phyloP scores from a whole-genome alignment of 78 protist genomes.

The Dictyostelium citrinum region DNA sequence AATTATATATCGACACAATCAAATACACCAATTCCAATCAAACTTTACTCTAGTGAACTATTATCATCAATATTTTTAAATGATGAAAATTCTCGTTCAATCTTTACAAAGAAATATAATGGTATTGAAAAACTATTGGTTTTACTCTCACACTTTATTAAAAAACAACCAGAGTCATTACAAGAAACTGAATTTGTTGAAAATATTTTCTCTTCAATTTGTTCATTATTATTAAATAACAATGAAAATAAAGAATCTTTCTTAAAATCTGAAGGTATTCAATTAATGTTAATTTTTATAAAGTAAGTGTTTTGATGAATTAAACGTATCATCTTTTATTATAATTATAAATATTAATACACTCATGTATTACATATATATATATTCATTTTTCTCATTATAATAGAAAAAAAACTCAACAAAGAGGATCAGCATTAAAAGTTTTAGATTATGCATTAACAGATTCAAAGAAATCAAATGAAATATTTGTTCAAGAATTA shows the following conservation, averaged over 20 bases:
- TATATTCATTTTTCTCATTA: background rate
- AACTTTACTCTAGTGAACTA: constrained; percentile 45
- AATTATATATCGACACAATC: background rate
- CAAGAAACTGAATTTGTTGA: constrained; percentile 71
- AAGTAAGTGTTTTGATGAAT: too few species aligned
- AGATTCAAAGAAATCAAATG: background rate
- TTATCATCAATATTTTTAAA: constrained; percentile 54
- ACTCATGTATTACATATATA: too few species aligned
- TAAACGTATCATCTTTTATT: too few species aligned
- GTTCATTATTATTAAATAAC: constrained; percentile 28
- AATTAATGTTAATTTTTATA: constrained; percentile 75
- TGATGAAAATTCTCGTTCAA: background rate
- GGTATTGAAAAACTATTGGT: constrained; percentile 69
- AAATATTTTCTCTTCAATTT: constrained; percentile 48
- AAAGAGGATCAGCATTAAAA: constrained; percentile 62
- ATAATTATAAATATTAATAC: too few species aligned
- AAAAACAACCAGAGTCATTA: constrained; percentile 26
- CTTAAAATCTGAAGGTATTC: constrained; percentile 76
- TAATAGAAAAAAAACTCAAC: constrained; percentile 65
- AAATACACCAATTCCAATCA: background rate
- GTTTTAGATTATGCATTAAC: constrained; percentile 25
- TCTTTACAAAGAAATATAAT: constrained; percentile 4
- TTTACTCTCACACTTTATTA: background rate
- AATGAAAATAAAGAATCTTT: constrained; percentile 10
- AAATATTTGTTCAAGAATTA: constrained; percentile 25